Base-by-base conservation (phyloP, 2,329 filamentous ascomycete genomes). In the Lasiodiplodia hormozganensis region DNA sequence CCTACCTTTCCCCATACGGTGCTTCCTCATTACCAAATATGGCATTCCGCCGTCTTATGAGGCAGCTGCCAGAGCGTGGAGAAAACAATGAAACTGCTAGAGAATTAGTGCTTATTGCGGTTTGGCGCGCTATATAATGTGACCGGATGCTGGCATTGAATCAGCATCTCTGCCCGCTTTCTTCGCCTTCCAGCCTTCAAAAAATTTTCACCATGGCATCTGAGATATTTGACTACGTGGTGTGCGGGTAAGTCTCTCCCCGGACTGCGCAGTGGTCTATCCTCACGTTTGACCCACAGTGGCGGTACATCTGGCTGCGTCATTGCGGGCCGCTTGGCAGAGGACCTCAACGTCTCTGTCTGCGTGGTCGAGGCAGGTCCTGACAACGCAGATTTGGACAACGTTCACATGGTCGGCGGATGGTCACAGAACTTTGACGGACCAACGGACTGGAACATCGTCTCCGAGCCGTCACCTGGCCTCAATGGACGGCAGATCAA, bases 401-500 rank as follows among this genome's bases (percentile, higher is more conserved):
- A 84, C 65, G 81, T 83, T 2, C 79, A 85, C 65, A 86, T 86
- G 84, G 79, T 80, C 5, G 85, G 85, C 67, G 85, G 74, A 57
- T 84, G 82, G 82, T 79, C 79, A 18, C 77, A 82, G 51, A 83
- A 82, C 60, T 82, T 85, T 66, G 84, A 84, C 67, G 80, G 76
- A 11, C 83, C 84, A 68, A 83, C 82, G 0, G 85, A 86, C 68
- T 86, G 84, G 85, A 86, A 85, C 58, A 82, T 86, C 43, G 69
- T 80, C 23, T 82, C 82, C 1, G 79, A 81, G 49, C 78, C 80
- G 5, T 79, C 77, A 43, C 66, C 76, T 6, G 76, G 77, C 3
- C 77, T 83, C 21, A 79, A 84, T 28, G 73, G 77, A 34, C 78
- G 84, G 3, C 79, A 82, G 69, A 79, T 86, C 3, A 84, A 85